These are phyloP conservation scores for Carex myosuroides DNA, from an alignment of 176 grass and related monocot species.

Conservation along the genomic window DNA sequence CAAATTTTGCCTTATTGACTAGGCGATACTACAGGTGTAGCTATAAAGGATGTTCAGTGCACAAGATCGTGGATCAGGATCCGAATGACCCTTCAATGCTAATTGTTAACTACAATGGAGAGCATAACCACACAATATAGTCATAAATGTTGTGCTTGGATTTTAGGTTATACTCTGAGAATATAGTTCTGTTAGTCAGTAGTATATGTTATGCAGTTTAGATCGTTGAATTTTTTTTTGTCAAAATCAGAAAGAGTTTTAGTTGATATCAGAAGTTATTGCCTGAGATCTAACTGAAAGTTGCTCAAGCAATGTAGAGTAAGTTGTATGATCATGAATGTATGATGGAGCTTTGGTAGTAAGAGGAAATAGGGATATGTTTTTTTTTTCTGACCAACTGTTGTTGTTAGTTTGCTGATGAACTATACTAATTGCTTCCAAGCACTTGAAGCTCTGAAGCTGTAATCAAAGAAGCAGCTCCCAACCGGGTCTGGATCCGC, in stretches of 20 bases:
- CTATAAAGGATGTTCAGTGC: constrained; percentile 14
- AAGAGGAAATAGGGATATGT: not conserved
- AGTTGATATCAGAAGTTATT: not conserved
- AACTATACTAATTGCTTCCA: not conserved
- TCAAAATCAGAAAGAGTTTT: not conserved
- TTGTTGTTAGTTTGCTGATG: not conserved
- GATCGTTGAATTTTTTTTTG: not conserved
- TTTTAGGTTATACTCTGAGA: not conserved
- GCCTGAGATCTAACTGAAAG: not conserved
- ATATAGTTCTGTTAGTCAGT: not conserved
- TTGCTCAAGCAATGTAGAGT: not conserved
- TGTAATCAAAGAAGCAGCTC: no score
- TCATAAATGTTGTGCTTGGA: not conserved
- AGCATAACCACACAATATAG: constrained; percentile 22
- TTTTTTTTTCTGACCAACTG: not conserved
- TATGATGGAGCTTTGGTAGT: not conserved
- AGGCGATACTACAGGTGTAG: constrained; percentile 22
- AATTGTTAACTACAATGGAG: constrained; percentile 18
- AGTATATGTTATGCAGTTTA: not conserved
- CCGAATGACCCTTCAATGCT: constrained; percentile 15
- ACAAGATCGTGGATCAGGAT: constrained; percentile 21
- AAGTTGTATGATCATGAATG: not conserved
- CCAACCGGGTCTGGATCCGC: no score
- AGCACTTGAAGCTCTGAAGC: not conserved
- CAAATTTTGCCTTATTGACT: not conserved